Evolutionary conservation across 2,329 filamentous ascomycete genomes (phyloP).

Genomic region (Diaporthe caulivora): DNA sequence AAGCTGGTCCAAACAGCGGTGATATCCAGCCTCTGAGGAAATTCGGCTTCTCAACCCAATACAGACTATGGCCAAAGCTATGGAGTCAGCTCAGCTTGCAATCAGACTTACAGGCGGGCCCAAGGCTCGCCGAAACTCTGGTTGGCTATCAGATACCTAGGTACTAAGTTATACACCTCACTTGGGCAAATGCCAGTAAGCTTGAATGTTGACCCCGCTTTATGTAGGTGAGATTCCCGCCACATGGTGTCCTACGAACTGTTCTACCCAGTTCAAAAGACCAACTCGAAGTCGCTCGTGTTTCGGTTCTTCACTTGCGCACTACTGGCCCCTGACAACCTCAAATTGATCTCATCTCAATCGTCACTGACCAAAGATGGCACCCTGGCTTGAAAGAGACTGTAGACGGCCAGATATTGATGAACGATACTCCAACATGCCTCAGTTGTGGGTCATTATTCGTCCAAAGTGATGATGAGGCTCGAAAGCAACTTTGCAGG

Average conservation of each 20-base stretch:
- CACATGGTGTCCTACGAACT: not conserved
- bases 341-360: not conserved
- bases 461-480: not conserved
- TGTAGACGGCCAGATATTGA: conserved; percentile 18
- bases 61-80: no score
- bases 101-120: no score
- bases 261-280: no score
- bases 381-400: not conserved
- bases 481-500: not conserved
- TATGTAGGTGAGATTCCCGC: not conserved
- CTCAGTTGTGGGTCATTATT: not conserved
- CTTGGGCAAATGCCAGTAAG: not conserved
- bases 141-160: not conserved
- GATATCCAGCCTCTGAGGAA: no score
- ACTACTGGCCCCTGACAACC: not conserved
- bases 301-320: not conserved
- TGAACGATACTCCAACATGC: not conserved
- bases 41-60: no score
- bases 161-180: not conserved
- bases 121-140: not conserved
- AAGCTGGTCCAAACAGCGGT: no score
- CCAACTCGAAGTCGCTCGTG: no score
- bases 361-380: not conserved
- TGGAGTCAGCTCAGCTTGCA: no score
- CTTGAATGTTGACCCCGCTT: not conserved